Evolutionary conservation across 805 yeast species (phyloP).

Genomic region (Candida lessepsii): DNA sequence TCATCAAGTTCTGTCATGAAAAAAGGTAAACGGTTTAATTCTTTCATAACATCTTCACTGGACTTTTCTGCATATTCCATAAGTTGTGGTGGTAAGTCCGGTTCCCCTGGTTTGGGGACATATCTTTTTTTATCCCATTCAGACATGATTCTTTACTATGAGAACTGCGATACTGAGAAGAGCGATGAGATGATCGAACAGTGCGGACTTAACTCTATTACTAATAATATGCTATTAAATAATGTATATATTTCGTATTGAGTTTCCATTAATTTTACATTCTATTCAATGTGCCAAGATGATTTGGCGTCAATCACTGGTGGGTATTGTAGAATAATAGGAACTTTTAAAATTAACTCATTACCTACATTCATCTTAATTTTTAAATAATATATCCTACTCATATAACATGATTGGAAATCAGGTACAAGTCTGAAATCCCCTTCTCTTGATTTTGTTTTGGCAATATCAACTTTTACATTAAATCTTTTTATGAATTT

Average conservation of each 20-base stretch:
- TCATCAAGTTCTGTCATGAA: slow-evolving; percentile 89
- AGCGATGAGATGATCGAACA: slow-evolving; percentile 3
- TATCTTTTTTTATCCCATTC: slow-evolving; percentile 44
- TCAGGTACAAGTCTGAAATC: slow-evolving; percentile 38
- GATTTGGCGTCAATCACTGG: too few species aligned
- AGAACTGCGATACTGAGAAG: slow-evolving; percentile 14
- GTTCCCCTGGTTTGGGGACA: slow-evolving; percentile 55
- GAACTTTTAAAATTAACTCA: slow-evolving; percentile 12
- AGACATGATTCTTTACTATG: too few species aligned
- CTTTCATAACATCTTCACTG: slow-evolving; percentile 72
- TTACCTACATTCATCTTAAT: neutral
- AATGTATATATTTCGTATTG: too few species aligned
- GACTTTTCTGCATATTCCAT: slow-evolving; percentile 59
- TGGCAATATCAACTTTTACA: slow-evolving; percentile 24
- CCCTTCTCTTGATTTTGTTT: slow-evolving; percentile 4
- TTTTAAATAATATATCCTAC: slow-evolving; percentile 33
- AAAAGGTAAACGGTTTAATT: slow-evolving; percentile 82
- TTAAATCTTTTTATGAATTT: slow-evolving; percentile 9
- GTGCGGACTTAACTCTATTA: too few species aligned
- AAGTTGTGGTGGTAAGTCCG: slow-evolving; percentile 81
- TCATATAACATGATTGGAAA: slow-evolving; percentile 36
- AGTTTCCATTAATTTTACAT: too few species aligned
- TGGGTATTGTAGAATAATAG: slow-evolving; percentile 24
- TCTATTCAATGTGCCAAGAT: too few species aligned
- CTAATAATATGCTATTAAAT: too few species aligned